Percentiles rank a stretch among this genome's conserved stretches.
phyloP scores from a whole-genome alignment of 805 yeast genomes.

The Candida succiphila region DNA sequence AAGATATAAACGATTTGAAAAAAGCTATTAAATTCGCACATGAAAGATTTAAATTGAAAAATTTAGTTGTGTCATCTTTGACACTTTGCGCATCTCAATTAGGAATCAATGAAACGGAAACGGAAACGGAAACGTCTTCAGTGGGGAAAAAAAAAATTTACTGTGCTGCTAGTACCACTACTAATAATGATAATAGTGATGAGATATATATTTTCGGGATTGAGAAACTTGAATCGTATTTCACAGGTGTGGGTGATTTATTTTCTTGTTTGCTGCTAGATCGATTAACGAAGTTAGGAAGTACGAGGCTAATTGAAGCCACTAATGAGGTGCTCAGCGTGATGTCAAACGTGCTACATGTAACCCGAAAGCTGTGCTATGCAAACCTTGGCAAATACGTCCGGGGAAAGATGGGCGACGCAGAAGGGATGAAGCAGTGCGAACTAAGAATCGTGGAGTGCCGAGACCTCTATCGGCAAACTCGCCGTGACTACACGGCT shows the following conservation, averaged over 20 bases:
- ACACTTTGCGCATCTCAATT: constrained; percentile 10
- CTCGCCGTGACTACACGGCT: constrained; percentile 6
- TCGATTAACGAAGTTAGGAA: constrained; percentile 29
- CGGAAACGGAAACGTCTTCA: neutral
- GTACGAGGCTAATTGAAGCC: constrained; percentile 18
- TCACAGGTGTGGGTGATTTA: constrained; percentile 92
- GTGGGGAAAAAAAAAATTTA: constrained; percentile 3
- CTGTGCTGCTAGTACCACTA: constrained; percentile 37
- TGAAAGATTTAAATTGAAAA: constrained; percentile 33
- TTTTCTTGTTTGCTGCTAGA: constrained; percentile 75
- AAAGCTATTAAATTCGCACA: constrained; percentile 43
- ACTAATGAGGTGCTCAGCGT: constrained; percentile 47
- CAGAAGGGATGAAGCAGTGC: constrained; percentile 54
- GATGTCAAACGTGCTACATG: constrained; percentile 39
- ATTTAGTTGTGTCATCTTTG: constrained; percentile 63
- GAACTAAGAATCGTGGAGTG: constrained; percentile 65
- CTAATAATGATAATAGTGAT: constrained; percentile 10
- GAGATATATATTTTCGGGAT: constrained; percentile 15
- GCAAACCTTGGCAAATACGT: constrained; percentile 26
- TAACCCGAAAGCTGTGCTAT: constrained; percentile 33
- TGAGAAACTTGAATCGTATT: constrained; percentile 65
- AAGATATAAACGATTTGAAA: constrained; percentile 25
- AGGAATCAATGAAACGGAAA: constrained; percentile 6
- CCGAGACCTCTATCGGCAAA: constrained; percentile 23
- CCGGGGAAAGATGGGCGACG: constrained; percentile 45